Base-by-base conservation (phyloP, 2,329 filamentous ascomycete species). In the Thelonectria olida region DNA sequence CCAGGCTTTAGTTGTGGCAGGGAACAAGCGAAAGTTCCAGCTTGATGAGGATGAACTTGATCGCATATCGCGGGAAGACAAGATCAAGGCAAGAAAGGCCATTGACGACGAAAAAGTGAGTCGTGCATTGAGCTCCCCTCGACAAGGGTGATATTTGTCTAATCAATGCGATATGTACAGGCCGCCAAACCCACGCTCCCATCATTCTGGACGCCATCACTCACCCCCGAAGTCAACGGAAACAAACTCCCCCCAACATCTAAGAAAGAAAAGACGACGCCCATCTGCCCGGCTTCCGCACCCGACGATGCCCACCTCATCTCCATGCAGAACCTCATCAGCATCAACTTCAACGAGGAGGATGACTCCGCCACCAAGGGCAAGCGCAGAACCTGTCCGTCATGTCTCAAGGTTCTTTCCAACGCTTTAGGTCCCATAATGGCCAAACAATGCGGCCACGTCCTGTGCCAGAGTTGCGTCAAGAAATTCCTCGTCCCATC, bases 131-230 rank as follows among this genome's bases (percentile, higher is more conserved):
- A 15, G 10, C 10, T 49, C n/a, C 13, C 38, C 20, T 28, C 44
- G 7, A 38, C 28, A 28, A 58, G 8, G 27, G 23, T 6, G 10
- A 4, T 12, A 20, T 17, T 19, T 49, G 27, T n/a, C 19, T 48
- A 42, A 59, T 44, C 17, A 13, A 48, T 56, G 25, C 59, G 68
- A 54, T 44, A 47, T 36, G n/a, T 68, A 17, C 77, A 88, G 73
- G 85, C 88, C 3, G 82, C 85, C 8, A 92, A 90, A 76, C 85
- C 87, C 1, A 84, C 85, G 15, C 80, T 97, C 0, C 92, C 93
- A 0, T 96, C 93, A 0, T 98, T 98, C 79, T 98, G 95, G 96
- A 90, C 95, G 1, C 95, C 93, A 0, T 92, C 91, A 0, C 85
- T 95, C 58, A 96, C 92, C 0, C 93, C 93, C 12, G 76, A 78